Evolutionary conservation across 2,329 filamentous ascomycete genomes (phyloP), one percentile per base, ranked within the genome.

Genomic region (Penicillium sumatraense): DNA sequence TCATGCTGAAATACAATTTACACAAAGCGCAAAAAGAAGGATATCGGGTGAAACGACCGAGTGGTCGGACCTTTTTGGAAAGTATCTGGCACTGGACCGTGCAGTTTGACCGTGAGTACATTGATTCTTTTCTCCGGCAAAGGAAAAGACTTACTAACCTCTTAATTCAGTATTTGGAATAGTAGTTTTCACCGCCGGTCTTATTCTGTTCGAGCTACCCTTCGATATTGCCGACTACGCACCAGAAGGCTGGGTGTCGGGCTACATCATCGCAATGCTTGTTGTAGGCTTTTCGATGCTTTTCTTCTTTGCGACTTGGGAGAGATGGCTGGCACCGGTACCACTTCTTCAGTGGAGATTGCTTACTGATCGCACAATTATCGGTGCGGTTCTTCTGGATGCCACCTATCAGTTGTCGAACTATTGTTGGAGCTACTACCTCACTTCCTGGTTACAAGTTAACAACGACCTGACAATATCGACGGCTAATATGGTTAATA

Each of bases 131-230:
- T 14, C 9, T 5, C 29, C 13, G 5, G n/a, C n/a, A n/a, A n/a
- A n/a, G n/a, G n/a, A n/a, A n/a, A n/a, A n/a, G 26, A 51, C 33
- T 56, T n/a, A 9, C 47, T 5, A 9, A 44, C 38, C 79, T 75
- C 84, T 1, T 53, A 9, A 14, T 33, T 20, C 11, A 46, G 42
- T 46, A 6, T 46, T 85, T 16, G 87, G 88, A 14, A 76, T 89
- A 18, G 51, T 89, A 13, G 74, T 90, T 2, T 78, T 89, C 55
- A 80, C 82, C 8, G 77, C 74, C 1, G 88, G 86, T 1, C 82
- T 89, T 62, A 78, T 83, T 1, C 72, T 90, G 9, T 85, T 89
- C 27, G 50, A 63, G n/a, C 58, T 64, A 36, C 58, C 62, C 5
- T 63, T 64, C 68, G 83, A 75, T 31, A 78, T 90, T 10, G 73